These are phyloP conservation scores for Umbellularia californica DNA, from an alignment of 164 flowering plant species.

Conservation along the genomic window DNA sequence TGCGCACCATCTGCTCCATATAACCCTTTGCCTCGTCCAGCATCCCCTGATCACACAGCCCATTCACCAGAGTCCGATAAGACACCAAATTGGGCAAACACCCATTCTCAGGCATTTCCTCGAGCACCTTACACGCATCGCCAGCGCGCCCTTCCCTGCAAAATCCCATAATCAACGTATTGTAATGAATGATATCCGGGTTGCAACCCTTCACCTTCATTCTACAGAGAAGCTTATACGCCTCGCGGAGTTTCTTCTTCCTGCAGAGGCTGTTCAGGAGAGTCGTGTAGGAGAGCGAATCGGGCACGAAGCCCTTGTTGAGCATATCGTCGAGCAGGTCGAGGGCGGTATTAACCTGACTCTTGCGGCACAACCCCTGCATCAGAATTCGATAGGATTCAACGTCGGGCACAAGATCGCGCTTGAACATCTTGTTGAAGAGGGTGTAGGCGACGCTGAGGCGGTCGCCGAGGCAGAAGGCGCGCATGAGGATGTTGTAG, in stretches of 20 bases:
- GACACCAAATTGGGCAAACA: conserved; percentile 80
- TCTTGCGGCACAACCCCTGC: conserved; percentile 84
- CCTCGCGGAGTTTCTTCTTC: conserved; percentile 85
- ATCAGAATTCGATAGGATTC: conserved; percentile 75
- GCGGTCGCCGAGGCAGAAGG: conserved; percentile 55
- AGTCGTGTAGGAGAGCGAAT: conserved; percentile 64
- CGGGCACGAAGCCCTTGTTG: conserved; percentile 91
- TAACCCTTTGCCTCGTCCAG: conserved; percentile 61
- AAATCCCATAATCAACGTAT: conserved; percentile 72
- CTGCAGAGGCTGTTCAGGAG: conserved; percentile 89
- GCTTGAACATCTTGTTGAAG: conserved; percentile 76
- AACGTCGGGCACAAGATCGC: conserved; percentile 62
- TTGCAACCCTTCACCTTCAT: conserved; percentile 93
- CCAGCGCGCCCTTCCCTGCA: conserved; percentile 71
- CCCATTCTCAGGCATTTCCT: conserved; percentile 73
- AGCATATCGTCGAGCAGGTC: conserved; percentile 85
- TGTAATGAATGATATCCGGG: conserved; percentile 86
- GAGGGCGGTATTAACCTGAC: conserved; percentile 69
- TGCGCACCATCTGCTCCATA: conserved; percentile 54
- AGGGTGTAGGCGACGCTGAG: conserved; percentile 63
- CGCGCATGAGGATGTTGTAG: conserved; percentile 76
- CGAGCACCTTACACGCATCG: conserved; percentile 79
- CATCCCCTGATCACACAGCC: conserved; percentile 68
- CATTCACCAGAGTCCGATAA: conserved; percentile 68
- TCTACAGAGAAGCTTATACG: conserved; percentile 90